Evolutionary conservation across 2,329 filamentous ascomycete species (phyloP).

Genomic region (Verticillium nonalfalfae): DNA sequence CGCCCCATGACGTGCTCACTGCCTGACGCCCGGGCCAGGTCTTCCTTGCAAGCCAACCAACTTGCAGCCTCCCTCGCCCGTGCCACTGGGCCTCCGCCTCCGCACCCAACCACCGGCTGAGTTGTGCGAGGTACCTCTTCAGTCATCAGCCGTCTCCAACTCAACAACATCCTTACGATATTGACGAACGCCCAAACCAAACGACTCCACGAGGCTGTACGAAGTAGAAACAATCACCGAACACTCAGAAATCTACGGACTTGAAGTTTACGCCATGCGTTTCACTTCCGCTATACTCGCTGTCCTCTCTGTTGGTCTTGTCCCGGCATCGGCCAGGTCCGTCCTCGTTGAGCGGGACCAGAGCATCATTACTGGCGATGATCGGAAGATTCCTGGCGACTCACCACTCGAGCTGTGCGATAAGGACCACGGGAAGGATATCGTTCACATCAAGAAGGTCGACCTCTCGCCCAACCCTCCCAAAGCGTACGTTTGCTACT

Average conservation of each 20-base stretch:
- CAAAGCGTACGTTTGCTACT: conserved; percentile 58
- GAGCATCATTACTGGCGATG: conserved; percentile 40
- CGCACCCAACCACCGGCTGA: conserved; percentile 9
- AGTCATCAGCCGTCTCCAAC: conserved; percentile 1
- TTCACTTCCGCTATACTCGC: conserved; percentile 35
- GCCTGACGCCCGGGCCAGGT: conserved; percentile 1
- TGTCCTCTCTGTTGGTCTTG: conserved; percentile 37
- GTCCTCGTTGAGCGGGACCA: conserved; percentile 41
- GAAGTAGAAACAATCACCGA: neutral
- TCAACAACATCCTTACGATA: conserved; percentile 6
- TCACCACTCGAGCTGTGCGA: conserved; percentile 79
- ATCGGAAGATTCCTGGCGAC: conserved; percentile 68
- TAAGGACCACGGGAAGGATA: conserved; percentile 59
- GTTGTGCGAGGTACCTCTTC: neutral
- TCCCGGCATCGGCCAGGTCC: conserved; percentile 34
- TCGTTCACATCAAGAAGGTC: conserved; percentile 71
- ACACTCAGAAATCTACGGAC: neutral
- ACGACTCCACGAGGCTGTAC: too few relatives aligned
- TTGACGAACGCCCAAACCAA: neutral
- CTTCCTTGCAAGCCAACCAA: conserved; percentile 7
- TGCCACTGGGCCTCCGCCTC: conserved; percentile 5
- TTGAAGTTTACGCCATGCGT: conserved; percentile 24
- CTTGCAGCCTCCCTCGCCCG: conserved; percentile 6
- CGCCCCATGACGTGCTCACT: conserved; percentile 12
- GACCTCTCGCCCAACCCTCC: conserved; percentile 85